Evolutionary conservation across 768 basidiomycete genomes (phyloP).

Genomic region (Collybia sordida): DNA sequence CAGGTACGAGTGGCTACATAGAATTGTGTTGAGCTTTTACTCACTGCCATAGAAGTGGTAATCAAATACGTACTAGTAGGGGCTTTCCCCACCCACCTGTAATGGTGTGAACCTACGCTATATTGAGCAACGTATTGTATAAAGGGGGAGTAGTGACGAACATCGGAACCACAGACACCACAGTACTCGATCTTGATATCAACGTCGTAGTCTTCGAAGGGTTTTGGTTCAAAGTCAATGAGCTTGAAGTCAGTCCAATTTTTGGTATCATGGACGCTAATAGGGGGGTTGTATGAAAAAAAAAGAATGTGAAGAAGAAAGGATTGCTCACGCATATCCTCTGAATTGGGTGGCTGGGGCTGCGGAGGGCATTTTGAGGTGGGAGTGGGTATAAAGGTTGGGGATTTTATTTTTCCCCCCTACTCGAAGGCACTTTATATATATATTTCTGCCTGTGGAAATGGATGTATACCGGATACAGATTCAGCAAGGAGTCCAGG

Average conservation of each 20-base stretch:
- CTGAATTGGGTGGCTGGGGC: neutral
- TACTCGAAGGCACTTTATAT: neutral
- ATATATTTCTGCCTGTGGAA: neutral
- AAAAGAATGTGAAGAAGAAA: neutral
- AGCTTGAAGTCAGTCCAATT: constrained; percentile 41
- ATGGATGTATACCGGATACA: too few relatives aligned
- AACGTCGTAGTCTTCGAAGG: constrained; percentile 49
- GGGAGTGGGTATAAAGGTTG: neutral
- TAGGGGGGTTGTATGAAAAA: neutral
- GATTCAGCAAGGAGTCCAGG: too few relatives aligned
- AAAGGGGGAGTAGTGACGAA: constrained; percentile 16
- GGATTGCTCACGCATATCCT: neutral
- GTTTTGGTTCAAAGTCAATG: constrained; percentile 52
- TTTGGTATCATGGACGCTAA: constrained; percentile 29
- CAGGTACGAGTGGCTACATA: constrained; percentile 34
- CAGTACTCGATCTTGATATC: constrained; percentile 54
- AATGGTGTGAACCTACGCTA: constrained; percentile 33
- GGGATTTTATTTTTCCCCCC: neutral
- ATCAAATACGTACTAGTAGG: constrained; percentile 19
- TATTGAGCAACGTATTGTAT: neutral
- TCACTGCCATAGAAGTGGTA: neutral
- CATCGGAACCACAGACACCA: constrained; percentile 54
- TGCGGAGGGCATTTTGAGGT: neutral
- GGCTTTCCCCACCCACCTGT: constrained; percentile 35
- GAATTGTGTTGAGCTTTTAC: neutral